Evolutionary conservation across 805 yeast genomes (phyloP), one percentile per base, ranked within the genome.

Genomic region (Candida xyloterini): DNA sequence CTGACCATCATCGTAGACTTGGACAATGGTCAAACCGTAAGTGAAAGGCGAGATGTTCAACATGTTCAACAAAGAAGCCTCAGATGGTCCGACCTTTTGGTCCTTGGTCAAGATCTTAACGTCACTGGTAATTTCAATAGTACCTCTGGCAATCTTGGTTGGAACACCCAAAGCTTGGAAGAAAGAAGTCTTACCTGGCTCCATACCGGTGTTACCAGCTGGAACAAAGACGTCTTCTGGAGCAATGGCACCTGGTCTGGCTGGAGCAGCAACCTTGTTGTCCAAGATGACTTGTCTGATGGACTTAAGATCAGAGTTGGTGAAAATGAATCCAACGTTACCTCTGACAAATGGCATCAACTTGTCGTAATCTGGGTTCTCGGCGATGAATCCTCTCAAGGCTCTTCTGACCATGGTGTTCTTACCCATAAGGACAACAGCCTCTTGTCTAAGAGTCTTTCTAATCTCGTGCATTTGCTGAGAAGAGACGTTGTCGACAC

Each of bases 101-200:
- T 87, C 86, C 52, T 83, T 81, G 53, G 76, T 80, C 66, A 90
- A 95, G 69, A 93, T 96, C 79, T 86, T 86, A 66, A 93, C 95
- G 68, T 93, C 99, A 62, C 84, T 74, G 72, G 88, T 89, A 75
- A 93, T 93, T 79, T 93, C 99, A 83, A 93, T 93, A 77, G 96
- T 89, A 93, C 99, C 99, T 86, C 99, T 90, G 75, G 96, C 93
- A 89, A 93, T 93, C 95, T 93, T 93, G 87, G 99, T 93, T 82
- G 99, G 99, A 66, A 93, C 96, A 87, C 98, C 98, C 66, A 93
- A 83, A 69, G 99, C 99, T 83, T 93, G 99, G 98, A 93, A 93
- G 95, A 93, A 93, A 70, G 99, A 93, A 67, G 99, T 93, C 88
- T 93, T 93, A 84, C 98, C 98, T 75, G 99, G 99, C 79, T 93